Base-by-base conservation (phyloP, 1,139 yeast genomes). In the Debaryomyces singareniensis region DNA sequence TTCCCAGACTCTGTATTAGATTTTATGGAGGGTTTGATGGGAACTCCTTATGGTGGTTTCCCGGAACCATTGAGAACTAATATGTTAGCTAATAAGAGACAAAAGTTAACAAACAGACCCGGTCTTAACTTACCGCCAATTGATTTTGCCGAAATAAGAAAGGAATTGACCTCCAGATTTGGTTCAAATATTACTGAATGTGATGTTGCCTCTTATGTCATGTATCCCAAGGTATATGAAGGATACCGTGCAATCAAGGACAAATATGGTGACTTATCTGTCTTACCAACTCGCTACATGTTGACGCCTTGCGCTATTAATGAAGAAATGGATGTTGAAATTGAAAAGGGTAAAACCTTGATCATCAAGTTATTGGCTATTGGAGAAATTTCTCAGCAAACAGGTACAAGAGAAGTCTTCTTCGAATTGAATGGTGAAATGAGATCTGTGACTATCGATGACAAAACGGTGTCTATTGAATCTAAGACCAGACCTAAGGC, bases 11-110 rank as follows among this genome's bases (percentile, higher is more conserved):
- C 97, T 12, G 96, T 91, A 20, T 73, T 91, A 54, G 98, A 93
- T 63, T 91, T 91, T 72, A 87, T 91, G 76, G 96, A 93, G 68
- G 99, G 99, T 47, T 73, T 91, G 53, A 91, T 93, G 87, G 99
- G 99, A 54, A 91, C 91, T 49, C 99, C 99, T 47, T 87, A 85
- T 55, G 98, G 98, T 45, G 99, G 99, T 5, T 91, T 93, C 94
- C 98, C 98, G 32, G 99, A 91, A 64, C 98, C 99, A 28, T 71
- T 91, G 59, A 80, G 98, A 66, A 70, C 95, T 28, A 84, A 89
- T 55, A 75, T 91, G 39, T 76, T 91, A 54, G 66, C 68, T 30
- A 75, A 75, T 54, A 89, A 87, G 77, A 82, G 99, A 64, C 80
- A 84, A 61, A 86, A 87, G 64, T 76, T 91, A 58, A 74, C 77